Base-by-base conservation (phyloP, 805 yeast species). In the Barnettozyma salicaria region DNA sequence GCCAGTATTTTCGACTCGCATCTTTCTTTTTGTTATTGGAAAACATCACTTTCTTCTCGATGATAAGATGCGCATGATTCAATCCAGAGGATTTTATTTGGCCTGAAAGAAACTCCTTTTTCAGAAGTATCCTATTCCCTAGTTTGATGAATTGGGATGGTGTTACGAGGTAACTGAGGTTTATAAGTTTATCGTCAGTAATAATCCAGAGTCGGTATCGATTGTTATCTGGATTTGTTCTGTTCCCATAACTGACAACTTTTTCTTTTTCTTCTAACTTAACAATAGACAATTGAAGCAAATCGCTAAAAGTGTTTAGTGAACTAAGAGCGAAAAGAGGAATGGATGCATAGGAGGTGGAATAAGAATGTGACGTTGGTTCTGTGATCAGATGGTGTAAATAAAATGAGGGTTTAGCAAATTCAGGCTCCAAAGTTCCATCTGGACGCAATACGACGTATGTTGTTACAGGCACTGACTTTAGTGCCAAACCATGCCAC, bases 401-500 rank as follows among this genome's bases (percentile, higher is more conserved):
- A 20, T 56, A 46, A 30, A 68, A 54, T 35, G 61, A 54, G 5
- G 67, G 65, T 37, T 51, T 61, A 11, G 60, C 56, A 34, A 49
- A 59, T 19, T 61, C 67, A 18, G 65, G 59, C 24, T 58, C 40
- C 42, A 62, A 39, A 4, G 29, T 8, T 31, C 60, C 40, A 24
- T 50, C 38, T 26, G 52, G 55, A 26, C 59, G 60, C 10, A 41
- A 32, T 17, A 68, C 48, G 8, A 65, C 44, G 13, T 44, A 49
- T 4, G 78, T 64, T n/a, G 46, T 42, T 1, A 70, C 55, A 1
- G 70, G 64, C 6, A 43, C 42, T 6, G 69, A 60, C 5, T 50
- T 53, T 1, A 68, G 66, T 2, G 57, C 50, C 17, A 72, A 34
- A 0, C 82, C 83, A 53, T 77, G 79, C 78, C 81, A 74, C 22